These are phyloP conservation scores for Diutina sp. DNA, from an alignment of 1,139 yeast species.

Conservation along the genomic window DNA sequence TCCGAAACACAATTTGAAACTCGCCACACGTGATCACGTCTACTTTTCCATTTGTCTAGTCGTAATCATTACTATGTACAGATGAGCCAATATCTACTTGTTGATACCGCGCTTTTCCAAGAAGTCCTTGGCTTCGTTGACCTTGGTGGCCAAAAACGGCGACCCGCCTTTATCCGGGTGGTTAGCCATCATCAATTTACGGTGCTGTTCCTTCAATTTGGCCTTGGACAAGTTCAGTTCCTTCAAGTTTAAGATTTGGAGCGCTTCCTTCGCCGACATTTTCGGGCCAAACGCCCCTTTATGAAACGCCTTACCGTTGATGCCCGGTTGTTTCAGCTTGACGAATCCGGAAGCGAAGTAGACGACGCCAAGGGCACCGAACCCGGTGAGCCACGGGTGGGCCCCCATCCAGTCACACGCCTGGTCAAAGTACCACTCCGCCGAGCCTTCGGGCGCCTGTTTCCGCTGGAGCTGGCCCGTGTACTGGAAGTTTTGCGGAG, in stretches of 20 bases:
- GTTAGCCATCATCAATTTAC: constrained; percentile 77
- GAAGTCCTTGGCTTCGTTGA: constrained; percentile 93
- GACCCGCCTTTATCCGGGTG: constrained; percentile 99
- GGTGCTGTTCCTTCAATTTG: constrained; percentile 81
- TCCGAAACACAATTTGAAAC: too few species aligned
- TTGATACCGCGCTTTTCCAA: constrained; percentile 70
- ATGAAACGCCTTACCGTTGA: constrained; percentile 57
- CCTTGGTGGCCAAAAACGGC: constrained; percentile 88
- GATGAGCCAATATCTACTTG: constrained; percentile 11
- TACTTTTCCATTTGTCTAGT: background rate
- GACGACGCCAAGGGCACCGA: constrained; percentile 55
- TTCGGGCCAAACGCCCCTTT: constrained; percentile 86
- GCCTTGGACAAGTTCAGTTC: constrained; percentile 68
- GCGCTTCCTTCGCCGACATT: constrained; percentile 85
- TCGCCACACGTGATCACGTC: too few species aligned
- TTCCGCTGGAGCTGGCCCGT: constrained; percentile 30
- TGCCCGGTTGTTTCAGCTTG: constrained; percentile 60
- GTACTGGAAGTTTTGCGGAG: constrained; percentile 9
- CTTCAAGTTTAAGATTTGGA: constrained; percentile 73
- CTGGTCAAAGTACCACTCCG: constrained; percentile 61
- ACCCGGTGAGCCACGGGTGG: constrained; percentile 66
- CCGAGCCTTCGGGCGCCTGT: constrained; percentile 32
- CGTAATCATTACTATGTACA: background rate
- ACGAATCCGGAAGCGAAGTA: constrained; percentile 59
- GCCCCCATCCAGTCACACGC: constrained; percentile 51